Conservation (phyloP, 495 filamentous ascomycete species). For the Xylaria sp. region DNA sequence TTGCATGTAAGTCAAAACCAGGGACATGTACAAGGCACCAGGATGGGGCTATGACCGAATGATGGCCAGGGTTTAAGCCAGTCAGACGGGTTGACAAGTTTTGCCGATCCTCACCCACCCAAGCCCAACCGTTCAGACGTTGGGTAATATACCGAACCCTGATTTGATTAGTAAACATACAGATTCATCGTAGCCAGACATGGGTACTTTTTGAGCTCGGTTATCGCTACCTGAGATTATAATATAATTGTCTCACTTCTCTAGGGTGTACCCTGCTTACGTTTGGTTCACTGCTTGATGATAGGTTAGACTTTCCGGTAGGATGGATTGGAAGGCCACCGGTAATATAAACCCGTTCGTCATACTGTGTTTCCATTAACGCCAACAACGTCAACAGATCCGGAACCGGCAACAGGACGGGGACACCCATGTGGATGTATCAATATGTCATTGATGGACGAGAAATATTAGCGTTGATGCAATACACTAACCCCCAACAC, state of each 20-base stretch:
- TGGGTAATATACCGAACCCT: background rate
- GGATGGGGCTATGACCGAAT: no score
- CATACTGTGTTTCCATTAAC: background rate
- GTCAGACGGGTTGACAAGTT: background rate
- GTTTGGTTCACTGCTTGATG: background rate
- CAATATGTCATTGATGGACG: background rate
- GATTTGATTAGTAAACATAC: background rate
- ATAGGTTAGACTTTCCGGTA: background rate
- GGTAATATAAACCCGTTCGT: background rate
- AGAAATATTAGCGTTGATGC: background rate
- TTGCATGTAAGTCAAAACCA: no score
- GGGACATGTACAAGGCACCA: background rate
- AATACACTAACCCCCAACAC: background rate
- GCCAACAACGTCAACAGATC: background rate
- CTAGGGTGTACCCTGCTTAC: slow-evolving; percentile 1
- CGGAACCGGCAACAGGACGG: background rate
- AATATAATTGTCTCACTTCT: background rate
- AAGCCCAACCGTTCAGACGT: background rate
- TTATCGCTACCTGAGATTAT: background rate
- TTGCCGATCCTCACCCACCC: background rate
- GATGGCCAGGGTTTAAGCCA: background rate
- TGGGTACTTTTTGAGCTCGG: background rate
- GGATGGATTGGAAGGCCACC: background rate
- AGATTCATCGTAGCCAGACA: background rate
- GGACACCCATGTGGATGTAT: background rate